Evolutionary conservation across 352 stramenopile genomes (phyloP), one percentile per base, ranked within the genome.

Genomic region (Thraustotheca clavata): DNA sequence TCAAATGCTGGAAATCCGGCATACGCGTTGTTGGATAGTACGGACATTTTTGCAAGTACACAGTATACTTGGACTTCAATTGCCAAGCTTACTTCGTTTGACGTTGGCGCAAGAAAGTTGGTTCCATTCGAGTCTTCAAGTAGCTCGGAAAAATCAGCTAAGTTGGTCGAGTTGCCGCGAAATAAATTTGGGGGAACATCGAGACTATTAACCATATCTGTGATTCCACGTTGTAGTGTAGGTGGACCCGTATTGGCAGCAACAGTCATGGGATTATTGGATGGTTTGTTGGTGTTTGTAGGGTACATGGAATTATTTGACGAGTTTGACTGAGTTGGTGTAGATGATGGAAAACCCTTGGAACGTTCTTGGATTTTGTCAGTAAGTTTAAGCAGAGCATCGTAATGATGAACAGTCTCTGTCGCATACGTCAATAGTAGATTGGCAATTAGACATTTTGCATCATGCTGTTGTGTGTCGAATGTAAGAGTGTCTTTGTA

Each of bases 401-500:
- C 79, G 20, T 90, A 69, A 36, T 90, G 79, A 3, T 76, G 71
- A 69, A 89, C 86, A 0, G 83, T 92, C 40, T 89, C 79, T 7
- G 83, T 90, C 20, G 80, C 80, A 61, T 92, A 92, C 24, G 77
- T 86, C 31, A 92, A 73, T 50, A 92, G 59, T 14, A 92, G 66
- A 67, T 92, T 92, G 7, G 83, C 83, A 34, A 93, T 91, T 48
- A 91, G 43, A 36, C 83, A 93, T 73, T 91, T 91, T 24, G 76
- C 82, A 54, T 93, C 83, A 68, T 93, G 83, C 36, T 91, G 80
- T 6, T 83, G 80, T 20, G 78, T 87, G 22, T 93, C 81, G 54
- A 87, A 90, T 12, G 83, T 91, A 78, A 93, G 88, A 46, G 84
- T 74, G 50, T 89, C 80, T 61, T 93, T 91, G 75, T 91, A 90